A percentile compares a stretch with the other conserved stretches of the same genome.
Conservation (phyloP, 768 basidiomycete species). For the button mushroom (Agaricus bisporus) region DNA sequence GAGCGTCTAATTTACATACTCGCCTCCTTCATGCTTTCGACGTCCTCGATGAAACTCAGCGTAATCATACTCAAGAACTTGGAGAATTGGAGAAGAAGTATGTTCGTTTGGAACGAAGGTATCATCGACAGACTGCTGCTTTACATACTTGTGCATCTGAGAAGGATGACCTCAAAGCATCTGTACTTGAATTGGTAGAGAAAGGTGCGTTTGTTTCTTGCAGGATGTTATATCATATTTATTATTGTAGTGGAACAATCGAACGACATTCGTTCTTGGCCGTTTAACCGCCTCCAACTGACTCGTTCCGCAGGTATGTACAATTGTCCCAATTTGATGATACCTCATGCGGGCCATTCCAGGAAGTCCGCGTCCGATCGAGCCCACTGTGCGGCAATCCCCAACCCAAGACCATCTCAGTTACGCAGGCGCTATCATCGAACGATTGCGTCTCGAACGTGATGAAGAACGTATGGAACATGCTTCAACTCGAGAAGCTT, state of each 20-base stretch:
- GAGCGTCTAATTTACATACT: constrained; percentile 35
- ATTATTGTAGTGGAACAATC: constrained; percentile 1
- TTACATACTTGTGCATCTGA: constrained; percentile 36
- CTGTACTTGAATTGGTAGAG: constrained; percentile 45
- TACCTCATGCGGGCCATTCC: not conserved
- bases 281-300: constrained; percentile 9
- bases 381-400: not conserved
- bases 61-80: constrained; percentile 34
- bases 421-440: constrained; percentile 41
- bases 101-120: constrained; percentile 28
- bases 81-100: constrained; percentile 24
- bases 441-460: constrained; percentile 34
- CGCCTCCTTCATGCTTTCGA: constrained; percentile 47
- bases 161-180: constrained; percentile 47
- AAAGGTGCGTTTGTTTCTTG: no score
- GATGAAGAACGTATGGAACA: constrained; percentile 40
- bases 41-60: constrained; percentile 37
- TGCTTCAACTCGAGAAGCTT: constrained; percentile 28
- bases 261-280: constrained; percentile 7
- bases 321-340: not conserved
- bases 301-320: constrained; percentile 6
- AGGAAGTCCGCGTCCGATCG: not conserved
- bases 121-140: constrained; percentile 27
- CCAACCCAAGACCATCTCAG: constrained; percentile 24
- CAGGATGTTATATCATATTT: no score